phyloP scores from a whole-genome alignment of 495 filamentous ascomycete genomes.

The Penicillium dipodomyicola region DNA sequence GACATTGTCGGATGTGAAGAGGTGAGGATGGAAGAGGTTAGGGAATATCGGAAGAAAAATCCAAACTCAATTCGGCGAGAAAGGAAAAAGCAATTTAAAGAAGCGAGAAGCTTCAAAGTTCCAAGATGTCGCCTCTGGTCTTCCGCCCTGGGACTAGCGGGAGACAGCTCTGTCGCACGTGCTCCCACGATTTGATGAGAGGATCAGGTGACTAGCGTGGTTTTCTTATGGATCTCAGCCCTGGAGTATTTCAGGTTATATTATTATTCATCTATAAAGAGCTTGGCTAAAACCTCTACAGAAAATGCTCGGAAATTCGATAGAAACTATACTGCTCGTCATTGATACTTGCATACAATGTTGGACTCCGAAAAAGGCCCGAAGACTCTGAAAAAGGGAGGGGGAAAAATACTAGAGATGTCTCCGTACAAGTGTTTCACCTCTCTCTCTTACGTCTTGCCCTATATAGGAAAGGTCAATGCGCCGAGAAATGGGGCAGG shows the following conservation, averaged over 20 bases:
- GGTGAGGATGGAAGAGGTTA: background rate
- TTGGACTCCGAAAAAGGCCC: background rate
- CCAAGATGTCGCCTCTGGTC: background rate
- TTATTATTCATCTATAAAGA: background rate
- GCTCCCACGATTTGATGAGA: conserved; percentile 13
- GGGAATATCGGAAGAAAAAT: conserved; percentile 3
- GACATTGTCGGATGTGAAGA: conserved; percentile 60
- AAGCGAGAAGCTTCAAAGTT: background rate
- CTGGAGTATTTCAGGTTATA: background rate
- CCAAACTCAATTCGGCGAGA: background rate
- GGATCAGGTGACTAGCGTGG: conserved; percentile 9
- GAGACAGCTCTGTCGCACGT: conserved; percentile 10
- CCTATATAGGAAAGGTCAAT: background rate
- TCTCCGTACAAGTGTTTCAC: too few species aligned
- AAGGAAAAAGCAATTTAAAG: background rate
- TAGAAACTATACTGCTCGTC: background rate
- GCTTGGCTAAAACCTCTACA: background rate
- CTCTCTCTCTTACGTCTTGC: background rate
- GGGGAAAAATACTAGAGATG: too few species aligned
- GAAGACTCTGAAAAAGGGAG: background rate
- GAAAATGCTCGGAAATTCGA: too few species aligned
- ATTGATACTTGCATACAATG: background rate
- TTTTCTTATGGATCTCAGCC: background rate
- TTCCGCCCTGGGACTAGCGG: conserved; percentile 11
- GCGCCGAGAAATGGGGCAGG: background rate